These are phyloP conservation scores for Glebionis coronaria DNA, from an alignment of 129 eudicot species.

Conservation along the genomic window DNA sequence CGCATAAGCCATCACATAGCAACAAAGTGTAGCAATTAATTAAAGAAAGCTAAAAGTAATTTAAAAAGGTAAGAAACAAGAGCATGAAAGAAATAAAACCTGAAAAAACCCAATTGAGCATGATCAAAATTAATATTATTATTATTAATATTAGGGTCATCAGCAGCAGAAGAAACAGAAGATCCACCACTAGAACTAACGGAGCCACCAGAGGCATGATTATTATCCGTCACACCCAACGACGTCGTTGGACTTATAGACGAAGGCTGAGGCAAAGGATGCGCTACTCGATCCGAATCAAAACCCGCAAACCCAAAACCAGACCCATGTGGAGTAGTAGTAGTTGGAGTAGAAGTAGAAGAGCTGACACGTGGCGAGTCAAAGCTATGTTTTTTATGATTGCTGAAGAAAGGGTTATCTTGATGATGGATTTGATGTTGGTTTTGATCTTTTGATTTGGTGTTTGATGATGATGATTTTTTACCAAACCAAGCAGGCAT, in stretches of 20 bases:
- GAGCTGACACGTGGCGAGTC: slow-evolving; percentile 41
- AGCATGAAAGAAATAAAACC: slow-evolving; percentile 32
- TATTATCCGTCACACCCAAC: slow-evolving; percentile 20
- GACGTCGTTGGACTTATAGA: slow-evolving; percentile 18
- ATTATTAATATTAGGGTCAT: slow-evolving; percentile 25
- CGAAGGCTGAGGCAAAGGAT: slow-evolving; percentile 58
- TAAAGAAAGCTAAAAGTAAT: no score
- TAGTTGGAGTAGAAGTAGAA: slow-evolving; percentile 8
- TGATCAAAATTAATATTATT: slow-evolving; percentile 43
- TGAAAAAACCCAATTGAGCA: slow-evolving; percentile 43
- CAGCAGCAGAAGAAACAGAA: slow-evolving; percentile 78
- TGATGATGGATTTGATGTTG: slow-evolving; percentile 1
- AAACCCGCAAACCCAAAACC: slow-evolving; percentile 22
- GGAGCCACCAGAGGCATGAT: slow-evolving; percentile 46
- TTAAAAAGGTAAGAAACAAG: no score
- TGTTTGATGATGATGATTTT: slow-evolving; percentile 44
- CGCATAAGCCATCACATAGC: no score
- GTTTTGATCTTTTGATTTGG: slow-evolving; percentile 36
- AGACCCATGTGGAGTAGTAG: no score
- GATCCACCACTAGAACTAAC: slow-evolving; percentile 81
- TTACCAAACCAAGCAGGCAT: slow-evolving; percentile 89
- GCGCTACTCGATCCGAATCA: slow-evolving; percentile 42
- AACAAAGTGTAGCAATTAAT: no score
- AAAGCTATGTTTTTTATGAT: slow-evolving; percentile 23
- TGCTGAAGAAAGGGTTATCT: slow-evolving; percentile 28